phyloP scores from a whole-genome alignment of 1,284 basidiomycete genomes.

The Ganoderma sp. region DNA sequence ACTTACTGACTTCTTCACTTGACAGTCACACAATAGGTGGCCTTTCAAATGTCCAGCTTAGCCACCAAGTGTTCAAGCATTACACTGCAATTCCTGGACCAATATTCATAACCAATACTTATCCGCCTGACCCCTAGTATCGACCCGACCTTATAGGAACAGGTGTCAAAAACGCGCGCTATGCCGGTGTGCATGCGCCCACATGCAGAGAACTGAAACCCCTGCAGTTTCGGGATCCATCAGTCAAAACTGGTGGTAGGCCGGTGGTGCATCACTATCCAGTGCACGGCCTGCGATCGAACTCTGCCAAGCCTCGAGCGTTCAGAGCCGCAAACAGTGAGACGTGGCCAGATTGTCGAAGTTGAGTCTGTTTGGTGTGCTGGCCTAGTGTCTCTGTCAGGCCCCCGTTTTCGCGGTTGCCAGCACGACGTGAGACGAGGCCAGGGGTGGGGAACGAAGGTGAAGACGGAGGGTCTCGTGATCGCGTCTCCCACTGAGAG shows the following conservation, averaged over 20 bases:
- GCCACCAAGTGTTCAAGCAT: background rate
- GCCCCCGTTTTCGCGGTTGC: background rate
- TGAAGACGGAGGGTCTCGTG: constrained; percentile 25
- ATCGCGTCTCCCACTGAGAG: constrained; percentile 29
- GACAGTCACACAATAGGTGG: no score
- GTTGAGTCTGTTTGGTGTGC: background rate
- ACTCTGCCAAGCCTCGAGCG: background rate
- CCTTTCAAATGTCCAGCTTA: no score
- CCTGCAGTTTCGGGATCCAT: background rate
- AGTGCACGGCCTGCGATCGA: background rate
- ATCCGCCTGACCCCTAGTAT: no score
- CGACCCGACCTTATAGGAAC: background rate
- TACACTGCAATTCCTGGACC: background rate
- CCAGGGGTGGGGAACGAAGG: background rate
- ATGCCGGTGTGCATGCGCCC: background rate
- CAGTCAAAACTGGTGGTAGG: background rate
- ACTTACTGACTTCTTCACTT: no score
- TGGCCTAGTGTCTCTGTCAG: background rate
- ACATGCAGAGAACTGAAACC: background rate
- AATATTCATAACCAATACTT: background rate
- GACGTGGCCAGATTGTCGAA: background rate
- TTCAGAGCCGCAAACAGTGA: background rate
- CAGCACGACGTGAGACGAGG: background rate
- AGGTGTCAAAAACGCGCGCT: background rate
- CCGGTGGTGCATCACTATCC: background rate